Conservation (phyloP, 2,329 filamentous ascomycete species). For the Ascochyta koolunga region DNA sequence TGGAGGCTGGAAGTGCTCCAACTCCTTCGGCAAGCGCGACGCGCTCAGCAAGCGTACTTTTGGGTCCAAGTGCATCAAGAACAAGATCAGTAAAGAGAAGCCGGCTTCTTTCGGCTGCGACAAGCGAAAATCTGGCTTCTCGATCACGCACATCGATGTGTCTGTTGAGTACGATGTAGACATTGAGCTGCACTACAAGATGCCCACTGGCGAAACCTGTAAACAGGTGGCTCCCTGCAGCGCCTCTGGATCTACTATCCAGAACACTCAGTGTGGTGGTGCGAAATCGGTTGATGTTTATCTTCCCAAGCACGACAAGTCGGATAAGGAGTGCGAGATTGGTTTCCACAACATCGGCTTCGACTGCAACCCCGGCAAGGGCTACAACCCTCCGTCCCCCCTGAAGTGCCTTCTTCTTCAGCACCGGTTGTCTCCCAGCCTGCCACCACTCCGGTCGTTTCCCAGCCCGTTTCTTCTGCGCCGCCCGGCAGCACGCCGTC, state of each 20-base stretch:
- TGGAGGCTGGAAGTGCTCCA: slow-evolving; percentile 72
- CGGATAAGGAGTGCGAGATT: slow-evolving; percentile 67
- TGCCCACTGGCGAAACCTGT: slow-evolving; percentile 82
- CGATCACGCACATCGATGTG: slow-evolving; percentile 75
- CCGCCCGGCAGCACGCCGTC: slow-evolving; percentile 13
- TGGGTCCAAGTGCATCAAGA: slow-evolving; percentile 51
- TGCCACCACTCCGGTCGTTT: slow-evolving; percentile 3
- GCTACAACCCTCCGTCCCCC: slow-evolving; percentile 31
- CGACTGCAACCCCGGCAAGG: slow-evolving; percentile 63
- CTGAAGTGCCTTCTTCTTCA: slow-evolving; percentile 19
- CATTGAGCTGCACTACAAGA: slow-evolving; percentile 84
- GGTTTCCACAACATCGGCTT: slow-evolving; percentile 77
- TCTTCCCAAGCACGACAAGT: slow-evolving; percentile 56
- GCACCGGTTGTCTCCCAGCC: slow-evolving; percentile 15
- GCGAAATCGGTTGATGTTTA: slow-evolving; percentile 79
- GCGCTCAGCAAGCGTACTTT: slow-evolving; percentile 54
- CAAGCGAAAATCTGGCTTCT: slow-evolving; percentile 63
- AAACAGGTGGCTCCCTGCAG: slow-evolving; percentile 66
- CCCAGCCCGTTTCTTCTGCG: slow-evolving; percentile 12
- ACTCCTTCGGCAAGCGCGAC: slow-evolving; percentile 66
- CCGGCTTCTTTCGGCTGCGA: slow-evolving; percentile 72
- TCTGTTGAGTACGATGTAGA: slow-evolving; percentile 76
- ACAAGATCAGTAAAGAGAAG: slow-evolving; percentile 57
- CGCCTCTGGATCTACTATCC: slow-evolving; percentile 66
- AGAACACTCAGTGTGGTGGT: slow-evolving; percentile 91